These are phyloP conservation scores for Ehretia macrophylla DNA, from an alignment of 257 asterid genomes.

Conservation along the genomic window DNA sequence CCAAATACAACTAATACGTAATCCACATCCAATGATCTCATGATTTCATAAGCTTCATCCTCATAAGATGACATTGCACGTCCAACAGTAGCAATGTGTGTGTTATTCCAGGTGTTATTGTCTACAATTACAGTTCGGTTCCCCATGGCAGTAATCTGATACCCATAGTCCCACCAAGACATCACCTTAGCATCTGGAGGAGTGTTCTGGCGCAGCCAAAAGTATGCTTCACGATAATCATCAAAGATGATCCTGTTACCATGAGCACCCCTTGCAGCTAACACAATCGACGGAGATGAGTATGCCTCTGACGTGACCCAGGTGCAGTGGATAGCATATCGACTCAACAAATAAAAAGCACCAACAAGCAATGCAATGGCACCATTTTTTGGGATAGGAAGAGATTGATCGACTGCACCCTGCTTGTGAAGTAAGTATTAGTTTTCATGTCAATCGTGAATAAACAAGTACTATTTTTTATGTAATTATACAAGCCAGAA, in stretches of 20 bases:
- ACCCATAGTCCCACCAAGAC: slow-evolving; percentile 99
- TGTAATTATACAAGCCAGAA: too few relatives aligned
- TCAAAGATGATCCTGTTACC: slow-evolving; percentile 91
- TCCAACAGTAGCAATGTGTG: slow-evolving; percentile 98
- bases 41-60: slow-evolving; percentile 94
- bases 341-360: slow-evolving; percentile 77
- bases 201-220: slow-evolving; percentile 91
- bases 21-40: slow-evolving; percentile 91
- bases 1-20: slow-evolving; percentile 96
- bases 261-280: slow-evolving; percentile 97
- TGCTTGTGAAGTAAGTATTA: slow-evolving; percentile 23
- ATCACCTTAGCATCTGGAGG: slow-evolving; percentile 97
- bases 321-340: slow-evolving; percentile 91
- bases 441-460: too few relatives aligned
- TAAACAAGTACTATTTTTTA: too few relatives aligned
- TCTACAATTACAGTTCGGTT: slow-evolving; percentile 96
- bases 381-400: slow-evolving; percentile 74
- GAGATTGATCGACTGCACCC: slow-evolving; percentile 74
- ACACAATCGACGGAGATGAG: slow-evolving; percentile 98
- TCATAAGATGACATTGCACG: slow-evolving; percentile 99
- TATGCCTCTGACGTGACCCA: slow-evolving; percentile 99
- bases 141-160: slow-evolving; percentile 98
- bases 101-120: slow-evolving; percentile 99
- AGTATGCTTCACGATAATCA: slow-evolving; percentile 95
- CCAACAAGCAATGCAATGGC: slow-evolving; percentile 87